Base-by-base conservation (phyloP, 2,329 filamentous ascomycete species). In the Beauveria australis region DNA sequence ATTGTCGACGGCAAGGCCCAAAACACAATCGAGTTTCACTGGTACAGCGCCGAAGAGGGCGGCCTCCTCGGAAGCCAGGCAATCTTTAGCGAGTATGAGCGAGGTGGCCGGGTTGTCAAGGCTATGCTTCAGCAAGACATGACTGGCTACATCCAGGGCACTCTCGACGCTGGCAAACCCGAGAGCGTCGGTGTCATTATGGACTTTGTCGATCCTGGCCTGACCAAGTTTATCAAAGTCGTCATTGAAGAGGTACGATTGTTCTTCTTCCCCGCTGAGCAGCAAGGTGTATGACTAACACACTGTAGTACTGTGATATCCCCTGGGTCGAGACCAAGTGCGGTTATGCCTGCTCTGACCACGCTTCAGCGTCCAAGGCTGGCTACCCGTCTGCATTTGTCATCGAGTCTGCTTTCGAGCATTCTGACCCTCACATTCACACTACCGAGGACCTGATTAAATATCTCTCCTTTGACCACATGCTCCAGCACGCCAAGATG, bases 41-140 rank as follows among this genome's bases (percentile, higher is more conserved):
- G 91, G 91, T 96, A 96, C 77, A 90, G 87, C 49, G 92, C 91
- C 12, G 92, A 96, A 73, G 92, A 96, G 74, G 91, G 88, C 55
- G 92, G 92, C 40, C 79, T 96, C 51, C 82, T 96, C 3, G 92
- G 92, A 62, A 93, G 89, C 68, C 92, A 96, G 73, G 92, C 89
- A 59, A 89, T 97, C 72, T 97, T 97, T 79, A 81, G 83, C 55
- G 77, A 83, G 8, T 97, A 97, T 70, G 87, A 89, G 74, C 85
- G 87, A 71, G 75, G 83, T 24, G 81, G 82, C 37, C 83, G 87
- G 28, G 86, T 93, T 65, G 82, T 97, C 73, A 95, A 93, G 77
- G 93, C 93, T 40, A 97, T 97, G 94, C 83, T 97, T 59, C 93
- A 97, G 78, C 93, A 97, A 75, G 93, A 97, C 74, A 97, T 97